Base-by-base conservation (phyloP, 257 asterid genomes). In the Mentha longifolia region DNA sequence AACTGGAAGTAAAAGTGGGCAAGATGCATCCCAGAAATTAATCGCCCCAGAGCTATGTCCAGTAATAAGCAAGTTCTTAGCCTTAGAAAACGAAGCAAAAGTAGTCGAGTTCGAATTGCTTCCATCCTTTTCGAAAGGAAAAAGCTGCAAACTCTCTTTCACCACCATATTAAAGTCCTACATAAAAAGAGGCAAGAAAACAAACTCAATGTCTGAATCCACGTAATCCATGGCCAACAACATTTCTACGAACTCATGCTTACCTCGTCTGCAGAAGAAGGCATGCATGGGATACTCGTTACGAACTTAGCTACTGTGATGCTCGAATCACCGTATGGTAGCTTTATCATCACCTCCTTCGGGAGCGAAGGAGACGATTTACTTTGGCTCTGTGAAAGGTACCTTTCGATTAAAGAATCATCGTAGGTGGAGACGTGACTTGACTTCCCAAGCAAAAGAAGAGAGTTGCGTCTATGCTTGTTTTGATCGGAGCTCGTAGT, bases 1-100 rank as follows among this genome's bases (percentile, higher is more conserved):
- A 65, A 88, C 62, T 61, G 91, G 95, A 71, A 83, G 85, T 56
- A 92, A 66, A 74, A 91, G 90, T 12, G 97, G 95, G 79, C 95
- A 83, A 14, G 97, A 81, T 65, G 87, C 90, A 78, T 91, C 97
- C 99, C 99, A 94, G 80, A 91, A 85, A 67, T 88, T 91, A 65
- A 91, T 82, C 59, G 85, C 84, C 64, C 99, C 99, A 74, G 87
- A 84, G 70, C 77, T 72, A 70, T 94, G 97, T 47, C 99, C 99
- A 20, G 97, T 89, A 63, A 94, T 75, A 72, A 82, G 81, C 68
- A 94, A 68, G 82, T 94, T 94, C 71, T 75, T 80, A 51, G 91
- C 89, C 79, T 78, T 91, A 14, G 90, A 82, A 80, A 91, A 80
- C n/a, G 87, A 70, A 66, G 78, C 71, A 33, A 51, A 68, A 41